Conservation (phyloP, 345 rosid species). For the Gossypium raimondii region DNA sequence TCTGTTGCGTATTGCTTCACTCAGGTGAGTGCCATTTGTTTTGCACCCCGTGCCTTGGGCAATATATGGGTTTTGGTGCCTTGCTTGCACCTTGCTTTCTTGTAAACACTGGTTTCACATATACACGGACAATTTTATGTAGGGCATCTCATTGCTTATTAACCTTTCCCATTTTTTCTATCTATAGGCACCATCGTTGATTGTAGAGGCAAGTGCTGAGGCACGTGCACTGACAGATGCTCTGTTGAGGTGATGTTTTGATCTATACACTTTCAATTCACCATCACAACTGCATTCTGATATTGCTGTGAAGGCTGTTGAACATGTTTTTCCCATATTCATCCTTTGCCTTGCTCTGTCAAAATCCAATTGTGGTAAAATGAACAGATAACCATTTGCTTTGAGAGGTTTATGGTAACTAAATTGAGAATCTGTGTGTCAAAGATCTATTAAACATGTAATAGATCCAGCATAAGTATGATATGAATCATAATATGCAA, state of each 20-base stretch:
- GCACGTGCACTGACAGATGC: constrained; percentile 71
- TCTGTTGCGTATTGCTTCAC: neutral
- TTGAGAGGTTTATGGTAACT: neutral
- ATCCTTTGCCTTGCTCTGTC: neutral
- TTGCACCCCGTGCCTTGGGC: neutral
- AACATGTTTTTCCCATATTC: neutral
- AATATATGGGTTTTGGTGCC: neutral
- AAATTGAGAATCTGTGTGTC: neutral
- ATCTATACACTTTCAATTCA: constrained; percentile 6
- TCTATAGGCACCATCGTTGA: constrained; percentile 77
- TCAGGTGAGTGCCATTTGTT: neutral
- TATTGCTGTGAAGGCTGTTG: neutral
- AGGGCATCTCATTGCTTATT: constrained; percentile 6
- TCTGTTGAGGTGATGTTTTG: constrained; percentile 58
- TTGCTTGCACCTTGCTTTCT: neutral
- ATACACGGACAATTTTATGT: neutral
- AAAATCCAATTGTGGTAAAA: neutral
- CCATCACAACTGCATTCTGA: constrained; percentile 2
- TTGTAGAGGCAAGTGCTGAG: constrained; percentile 79
- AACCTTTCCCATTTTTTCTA: constrained; percentile 11
- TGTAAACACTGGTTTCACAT: neutral
- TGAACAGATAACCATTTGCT: neutral
- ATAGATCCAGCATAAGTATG: neutral
- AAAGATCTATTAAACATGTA: neutral
- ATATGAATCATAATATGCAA: neutral